A percentile compares a stretch with the other conserved stretches of the same genome.
phyloP scores from a whole-genome alignment of 805 yeast genomes.

The Kodamaea neixiangensis region DNA sequence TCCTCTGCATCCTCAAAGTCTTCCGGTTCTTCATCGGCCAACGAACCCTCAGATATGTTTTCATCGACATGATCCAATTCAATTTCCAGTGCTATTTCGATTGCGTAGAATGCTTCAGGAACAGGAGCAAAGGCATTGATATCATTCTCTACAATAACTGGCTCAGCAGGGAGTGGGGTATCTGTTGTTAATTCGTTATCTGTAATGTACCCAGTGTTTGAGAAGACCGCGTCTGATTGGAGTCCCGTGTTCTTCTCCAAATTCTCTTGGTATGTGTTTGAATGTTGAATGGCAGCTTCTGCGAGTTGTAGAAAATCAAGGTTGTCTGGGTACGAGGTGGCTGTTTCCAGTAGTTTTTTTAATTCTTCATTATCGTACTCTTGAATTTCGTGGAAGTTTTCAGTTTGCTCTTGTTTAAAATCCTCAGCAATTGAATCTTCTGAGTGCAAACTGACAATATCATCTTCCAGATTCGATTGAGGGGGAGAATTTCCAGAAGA shows the following conservation, averaged over 20 bases:
- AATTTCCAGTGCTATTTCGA: background rate
- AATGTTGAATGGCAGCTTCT: conserved; percentile 15
- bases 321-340: background rate
- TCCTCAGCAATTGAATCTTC: background rate
- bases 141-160: background rate
- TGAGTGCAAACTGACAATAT: background rate
- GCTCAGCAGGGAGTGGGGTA: background rate
- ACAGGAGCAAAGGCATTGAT: conserved; percentile 12
- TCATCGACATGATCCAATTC: conserved; percentile 22
- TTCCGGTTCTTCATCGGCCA: conserved; percentile 20
- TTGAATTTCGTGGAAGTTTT: background rate
- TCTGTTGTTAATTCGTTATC: conserved; percentile 21
- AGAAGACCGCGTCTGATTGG: background rate
- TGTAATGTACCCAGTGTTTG: conserved; percentile 10
- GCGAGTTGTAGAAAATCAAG: conserved; percentile 14
- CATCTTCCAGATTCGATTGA: background rate
- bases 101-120: conserved; percentile 16
- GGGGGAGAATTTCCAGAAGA: background rate
- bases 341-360: background rate
- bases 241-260: background rate
- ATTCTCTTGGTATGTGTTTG: background rate
- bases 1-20: background rate
- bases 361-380: background rate
- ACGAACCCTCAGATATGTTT: conserved; percentile 19
- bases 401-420: background rate